phyloP scores from a whole-genome alignment of 371 early-diverging fungal species.

The Mortierella sp. region DNA sequence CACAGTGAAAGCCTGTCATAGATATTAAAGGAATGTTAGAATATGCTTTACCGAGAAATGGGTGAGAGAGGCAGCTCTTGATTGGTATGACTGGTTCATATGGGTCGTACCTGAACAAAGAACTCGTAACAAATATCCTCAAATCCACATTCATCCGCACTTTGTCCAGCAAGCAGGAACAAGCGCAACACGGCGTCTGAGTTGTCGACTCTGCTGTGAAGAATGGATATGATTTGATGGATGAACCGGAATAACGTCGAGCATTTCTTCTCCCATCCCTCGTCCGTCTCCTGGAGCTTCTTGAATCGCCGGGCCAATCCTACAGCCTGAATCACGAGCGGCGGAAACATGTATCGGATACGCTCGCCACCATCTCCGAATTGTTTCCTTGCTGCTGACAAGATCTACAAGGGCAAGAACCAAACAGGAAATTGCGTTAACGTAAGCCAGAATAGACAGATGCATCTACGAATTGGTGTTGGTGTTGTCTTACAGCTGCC shows the following conservation, averaged over 20 bases:
- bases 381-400: conserved; percentile 84
- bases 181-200: conserved; percentile 82
- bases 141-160: conserved; percentile 82
- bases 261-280: conserved; percentile 74
- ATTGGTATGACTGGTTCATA: not conserved
- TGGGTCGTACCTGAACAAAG: conserved; percentile 75
- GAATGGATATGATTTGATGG: conserved; percentile 76
- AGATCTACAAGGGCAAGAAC: conserved; percentile 49
- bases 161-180: conserved; percentile 84
- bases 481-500: conserved; percentile 56
- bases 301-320: conserved; percentile 75
- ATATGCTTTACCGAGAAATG: not conserved
- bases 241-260: conserved; percentile 77
- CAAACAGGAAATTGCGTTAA: not conserved
- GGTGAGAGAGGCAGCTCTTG: too few relatives aligned
- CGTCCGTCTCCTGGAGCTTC: conserved; percentile 63
- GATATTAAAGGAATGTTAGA: not conserved
- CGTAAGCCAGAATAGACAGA: not conserved
- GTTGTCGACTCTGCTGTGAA: conserved; percentile 74
- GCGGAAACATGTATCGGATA: conserved; percentile 88
- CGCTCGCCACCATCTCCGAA: conserved; percentile 87
- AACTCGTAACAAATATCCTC: conserved; percentile 93
- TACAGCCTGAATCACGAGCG: conserved; percentile 80
- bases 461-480: not conserved
- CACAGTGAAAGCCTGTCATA: conserved; percentile 85